Evolutionary conservation across 2,329 filamentous ascomycete genomes (phyloP).

Genomic region (Epichloe uncinata): DNA sequence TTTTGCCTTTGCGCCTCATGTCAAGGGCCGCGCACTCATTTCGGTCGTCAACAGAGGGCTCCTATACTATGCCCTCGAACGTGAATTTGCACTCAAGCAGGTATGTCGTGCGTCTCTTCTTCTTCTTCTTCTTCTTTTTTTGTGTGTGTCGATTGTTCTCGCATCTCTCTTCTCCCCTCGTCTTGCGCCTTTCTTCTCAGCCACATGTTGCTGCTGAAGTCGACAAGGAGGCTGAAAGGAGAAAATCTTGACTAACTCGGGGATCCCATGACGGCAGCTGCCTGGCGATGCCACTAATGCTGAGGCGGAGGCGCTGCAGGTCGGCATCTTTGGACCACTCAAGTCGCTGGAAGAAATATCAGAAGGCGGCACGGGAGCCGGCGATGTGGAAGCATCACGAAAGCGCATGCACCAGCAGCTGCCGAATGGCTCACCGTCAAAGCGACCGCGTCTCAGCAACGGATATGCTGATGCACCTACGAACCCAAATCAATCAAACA

Average conservation of each 20-base stretch:
- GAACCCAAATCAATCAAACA: background rate
- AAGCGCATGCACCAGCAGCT: slow-evolving; percentile 34
- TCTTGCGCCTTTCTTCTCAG: background rate
- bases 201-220: background rate
- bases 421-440: slow-evolving; percentile 43
- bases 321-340: slow-evolving; percentile 45
- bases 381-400: slow-evolving; percentile 30
- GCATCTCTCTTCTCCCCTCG: slow-evolving; percentile 1
- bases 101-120: slow-evolving; percentile 20
- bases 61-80: slow-evolving; percentile 45
- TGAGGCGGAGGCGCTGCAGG: slow-evolving; percentile 32
- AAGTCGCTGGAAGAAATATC: slow-evolving; percentile 26
- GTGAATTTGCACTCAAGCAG: slow-evolving; percentile 37
- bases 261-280: slow-evolving; percentile 23
- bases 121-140: slow-evolving; percentile 5
- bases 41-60: slow-evolving; percentile 50
- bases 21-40: slow-evolving; percentile 51
- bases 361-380: slow-evolving; percentile 23
- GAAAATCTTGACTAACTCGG: slow-evolving; percentile 2
- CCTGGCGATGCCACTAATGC: slow-evolving; percentile 30
- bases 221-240: background rate
- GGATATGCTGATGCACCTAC: slow-evolving; percentile 43
- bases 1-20: slow-evolving; percentile 50
- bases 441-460: slow-evolving; percentile 48
- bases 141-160: background rate